Percentiles rank a stretch among this genome's conserved stretches.
Conservation (phyloP, 179 eudicot species). For the Vitellaria paradoxa region DNA sequence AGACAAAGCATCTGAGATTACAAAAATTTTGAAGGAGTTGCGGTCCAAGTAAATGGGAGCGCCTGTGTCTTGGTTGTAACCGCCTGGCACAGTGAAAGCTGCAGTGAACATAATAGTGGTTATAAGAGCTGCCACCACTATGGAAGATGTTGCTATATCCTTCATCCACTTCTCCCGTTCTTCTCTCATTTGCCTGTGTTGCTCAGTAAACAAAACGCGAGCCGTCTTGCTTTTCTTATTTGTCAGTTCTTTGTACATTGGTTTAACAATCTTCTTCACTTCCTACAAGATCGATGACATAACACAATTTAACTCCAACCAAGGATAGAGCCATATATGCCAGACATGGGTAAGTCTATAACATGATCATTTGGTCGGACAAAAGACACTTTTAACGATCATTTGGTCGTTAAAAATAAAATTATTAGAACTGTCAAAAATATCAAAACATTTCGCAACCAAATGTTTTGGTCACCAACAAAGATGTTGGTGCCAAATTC, state of each 20-base stretch:
- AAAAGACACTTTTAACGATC: too few species aligned
- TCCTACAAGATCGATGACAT: not conserved
- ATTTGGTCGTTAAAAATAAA: too few species aligned
- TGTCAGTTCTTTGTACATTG: not conserved
- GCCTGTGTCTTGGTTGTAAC: conserved; percentile 4
- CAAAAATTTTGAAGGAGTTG: conserved; percentile 2
- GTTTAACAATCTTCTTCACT: conserved; percentile 5
- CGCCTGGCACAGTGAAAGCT: conserved; percentile 13
- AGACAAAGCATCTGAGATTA: conserved; percentile 10
- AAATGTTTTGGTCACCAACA: too few species aligned
- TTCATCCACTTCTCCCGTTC: conserved; percentile 11
- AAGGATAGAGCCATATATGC: too few species aligned
- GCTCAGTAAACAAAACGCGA: not conserved
- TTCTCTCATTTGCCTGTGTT: not conserved
- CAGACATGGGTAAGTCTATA: too few species aligned
- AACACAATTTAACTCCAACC: not conserved
- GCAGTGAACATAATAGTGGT: conserved; percentile 8
- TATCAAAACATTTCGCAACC: too few species aligned
- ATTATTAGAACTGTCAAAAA: too few species aligned
- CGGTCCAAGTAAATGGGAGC: not conserved
- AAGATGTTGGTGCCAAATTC: too few species aligned
- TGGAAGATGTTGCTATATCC: not conserved
- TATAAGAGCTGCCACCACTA: conserved; percentile 12
- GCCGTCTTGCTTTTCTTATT: not conserved
- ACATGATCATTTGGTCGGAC: too few species aligned